These are phyloP conservation scores for Arabis hirsuta DNA, from an alignment of 345 rosid species.

Conservation along the genomic window DNA sequence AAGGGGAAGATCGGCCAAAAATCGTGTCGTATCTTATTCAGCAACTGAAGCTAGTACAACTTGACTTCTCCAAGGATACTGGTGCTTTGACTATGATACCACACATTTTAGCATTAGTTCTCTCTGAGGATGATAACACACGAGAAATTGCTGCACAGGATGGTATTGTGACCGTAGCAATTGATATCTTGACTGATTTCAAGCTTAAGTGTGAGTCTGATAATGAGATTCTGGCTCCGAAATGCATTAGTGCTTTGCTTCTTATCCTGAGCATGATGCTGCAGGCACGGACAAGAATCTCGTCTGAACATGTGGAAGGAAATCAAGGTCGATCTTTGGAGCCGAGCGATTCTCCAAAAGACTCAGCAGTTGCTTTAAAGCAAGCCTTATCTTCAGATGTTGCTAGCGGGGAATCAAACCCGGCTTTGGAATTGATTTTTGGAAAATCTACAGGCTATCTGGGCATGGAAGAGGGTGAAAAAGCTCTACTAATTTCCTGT, in stretches of 20 bases:
- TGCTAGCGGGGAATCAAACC: constrained; percentile 52
- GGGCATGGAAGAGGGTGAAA: constrained; percentile 73
- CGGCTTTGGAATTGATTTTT: constrained; percentile 60
- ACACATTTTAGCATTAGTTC: constrained; percentile 82
- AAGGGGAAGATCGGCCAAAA: constrained; percentile 85
- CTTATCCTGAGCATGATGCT: constrained; percentile 85
- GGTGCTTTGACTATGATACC: constrained; percentile 78
- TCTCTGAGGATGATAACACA: constrained; percentile 77
- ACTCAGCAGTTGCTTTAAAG: constrained; percentile 45
- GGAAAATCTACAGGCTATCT: constrained; percentile 86
- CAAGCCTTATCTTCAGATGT: constrained; percentile 53
- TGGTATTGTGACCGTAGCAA: constrained; percentile 64
- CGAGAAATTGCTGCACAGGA: constrained; percentile 81
- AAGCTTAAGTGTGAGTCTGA: constrained; percentile 58
- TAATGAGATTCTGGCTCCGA: constrained; percentile 65
- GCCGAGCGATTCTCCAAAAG: constrained; percentile 47
- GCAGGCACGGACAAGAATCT: constrained; percentile 65
- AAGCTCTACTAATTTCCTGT: constrained; percentile 66
- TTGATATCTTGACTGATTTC: constrained; percentile 70
- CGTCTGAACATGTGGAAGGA: constrained; percentile 58
- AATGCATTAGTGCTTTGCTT: constrained; percentile 82
- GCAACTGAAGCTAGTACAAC: constrained; percentile 76
- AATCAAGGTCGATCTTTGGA: constrained; percentile 53
- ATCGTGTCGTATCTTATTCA: constrained; percentile 78
- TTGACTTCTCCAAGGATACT: constrained; percentile 71